Evolutionary conservation across 2,329 filamentous ascomycete species (phyloP).

Genomic region (Cladophialophora carrionii): DNA sequence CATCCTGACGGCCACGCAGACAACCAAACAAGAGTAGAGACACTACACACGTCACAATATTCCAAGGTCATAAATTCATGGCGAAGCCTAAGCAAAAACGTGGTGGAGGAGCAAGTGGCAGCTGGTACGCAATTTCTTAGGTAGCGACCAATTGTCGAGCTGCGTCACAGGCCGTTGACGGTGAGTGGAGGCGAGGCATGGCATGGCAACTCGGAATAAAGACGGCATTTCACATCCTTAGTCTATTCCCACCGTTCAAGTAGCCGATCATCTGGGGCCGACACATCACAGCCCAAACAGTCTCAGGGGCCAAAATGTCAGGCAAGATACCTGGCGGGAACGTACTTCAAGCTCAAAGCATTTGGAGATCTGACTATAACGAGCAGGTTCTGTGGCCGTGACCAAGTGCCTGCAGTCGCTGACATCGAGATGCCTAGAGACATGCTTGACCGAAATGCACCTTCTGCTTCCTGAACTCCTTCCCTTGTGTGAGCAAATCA

Average conservation of each 20-base stretch:
- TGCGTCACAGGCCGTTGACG: constrained; percentile 6
- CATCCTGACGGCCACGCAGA: constrained; percentile 22
- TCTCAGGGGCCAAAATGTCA: neutral
- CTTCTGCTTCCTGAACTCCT: neutral
- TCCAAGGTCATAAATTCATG: neutral
- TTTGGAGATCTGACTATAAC: constrained; percentile 9
- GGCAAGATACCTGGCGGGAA: neutral
- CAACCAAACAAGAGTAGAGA: no score
- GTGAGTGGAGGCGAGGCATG: neutral
- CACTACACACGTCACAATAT: neutral
- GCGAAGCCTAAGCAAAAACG: neutral
- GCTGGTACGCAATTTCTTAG: neutral
- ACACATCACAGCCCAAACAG: neutral
- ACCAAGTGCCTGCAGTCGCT: neutral
- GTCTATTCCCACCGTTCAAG: no score
- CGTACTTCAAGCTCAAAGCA: constrained; percentile 1
- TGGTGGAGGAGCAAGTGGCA: neutral
- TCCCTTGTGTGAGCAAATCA: neutral
- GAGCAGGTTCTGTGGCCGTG: constrained; percentile 13
- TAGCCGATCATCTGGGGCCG: neutral
- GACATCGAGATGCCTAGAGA: neutral
- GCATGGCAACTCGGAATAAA: constrained; percentile 7
- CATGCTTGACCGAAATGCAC: constrained; percentile 8
- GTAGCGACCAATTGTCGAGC: neutral
- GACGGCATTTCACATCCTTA: constrained; percentile 5